Percentiles rank a stretch among this genome's conserved stretches.
Conservation (phyloP, 1,284 basidiomycete genomes). For the Trichosporon sp. region DNA sequence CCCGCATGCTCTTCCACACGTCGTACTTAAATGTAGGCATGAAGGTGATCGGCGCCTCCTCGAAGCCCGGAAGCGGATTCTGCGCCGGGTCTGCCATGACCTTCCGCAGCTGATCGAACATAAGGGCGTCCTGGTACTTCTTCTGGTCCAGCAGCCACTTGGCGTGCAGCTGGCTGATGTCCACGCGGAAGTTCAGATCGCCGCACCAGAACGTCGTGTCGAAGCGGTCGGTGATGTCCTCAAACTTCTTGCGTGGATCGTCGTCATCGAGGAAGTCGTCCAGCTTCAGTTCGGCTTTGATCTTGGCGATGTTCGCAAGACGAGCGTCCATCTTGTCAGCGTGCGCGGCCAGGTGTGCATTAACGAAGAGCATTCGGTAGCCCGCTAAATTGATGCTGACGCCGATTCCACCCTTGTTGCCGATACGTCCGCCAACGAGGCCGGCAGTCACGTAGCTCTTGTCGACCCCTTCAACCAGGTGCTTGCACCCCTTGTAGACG, state of each 20-base stretch:
- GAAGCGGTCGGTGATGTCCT: slow-evolving; percentile 52
- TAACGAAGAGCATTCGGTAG: slow-evolving; percentile 54
- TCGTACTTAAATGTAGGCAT: slow-evolving; percentile 54
- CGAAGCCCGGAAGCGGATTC: slow-evolving; percentile 49
- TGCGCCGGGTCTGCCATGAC: slow-evolving; percentile 46
- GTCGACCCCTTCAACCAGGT: slow-evolving; percentile 49
- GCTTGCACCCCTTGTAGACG: slow-evolving; percentile 48
- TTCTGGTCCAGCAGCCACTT: slow-evolving; percentile 55
- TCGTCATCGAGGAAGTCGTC: slow-evolving; percentile 51
- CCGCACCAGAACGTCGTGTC: slow-evolving; percentile 55
- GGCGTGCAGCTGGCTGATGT: slow-evolving; percentile 52
- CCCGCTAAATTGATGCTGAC: slow-evolving; percentile 53
- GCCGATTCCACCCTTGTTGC: slow-evolving; percentile 53
- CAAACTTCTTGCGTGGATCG: slow-evolving; percentile 27
- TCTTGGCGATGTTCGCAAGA: slow-evolving; percentile 49
- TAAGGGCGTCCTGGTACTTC: slow-evolving; percentile 49
- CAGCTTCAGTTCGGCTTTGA: slow-evolving; percentile 52
- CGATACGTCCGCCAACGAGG: slow-evolving; percentile 53
- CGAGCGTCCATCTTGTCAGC: slow-evolving; percentile 42
- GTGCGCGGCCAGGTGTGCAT: slow-evolving; percentile 55
- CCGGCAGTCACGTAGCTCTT: slow-evolving; percentile 55
- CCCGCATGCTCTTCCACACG: slow-evolving; percentile 48
- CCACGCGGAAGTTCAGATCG: slow-evolving; percentile 53
- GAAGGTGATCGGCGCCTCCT: slow-evolving; percentile 50
- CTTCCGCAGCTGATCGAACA: slow-evolving; percentile 53